Conservation (phyloP, 768 basidiomycete species). For the Hebeloma cylindrosporum region DNA sequence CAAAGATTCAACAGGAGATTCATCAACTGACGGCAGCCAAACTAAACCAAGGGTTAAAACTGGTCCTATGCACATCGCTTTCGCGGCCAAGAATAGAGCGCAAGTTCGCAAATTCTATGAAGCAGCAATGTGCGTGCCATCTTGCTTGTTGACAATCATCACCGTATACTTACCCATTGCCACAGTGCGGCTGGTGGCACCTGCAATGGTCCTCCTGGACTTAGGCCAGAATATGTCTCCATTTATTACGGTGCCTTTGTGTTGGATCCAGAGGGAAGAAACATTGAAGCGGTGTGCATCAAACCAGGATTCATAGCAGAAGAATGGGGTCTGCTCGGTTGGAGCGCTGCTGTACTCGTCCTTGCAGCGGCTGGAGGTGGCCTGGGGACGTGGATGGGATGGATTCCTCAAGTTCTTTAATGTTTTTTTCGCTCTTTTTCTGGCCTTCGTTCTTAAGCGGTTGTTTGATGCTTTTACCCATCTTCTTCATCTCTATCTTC, state of each 20-base stretch:
- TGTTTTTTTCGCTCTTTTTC: too few relatives aligned
- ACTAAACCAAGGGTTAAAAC: constrained; percentile 5
- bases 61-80: constrained; percentile 25
- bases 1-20: background rate
- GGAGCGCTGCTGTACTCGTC: constrained; percentile 7
- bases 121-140: constrained; percentile 26
- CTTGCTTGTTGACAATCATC: background rate
- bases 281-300: constrained; percentile 27
- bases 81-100: constrained; percentile 20
- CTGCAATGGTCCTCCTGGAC: constrained; percentile 27
- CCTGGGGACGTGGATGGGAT: constrained; percentile 12
- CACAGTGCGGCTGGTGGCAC: constrained; percentile 24
- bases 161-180: background rate
- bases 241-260: constrained; percentile 29
- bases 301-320: constrained; percentile 21
- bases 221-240: constrained; percentile 22
- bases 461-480: too few relatives aligned
- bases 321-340: constrained; percentile 17
- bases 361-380: constrained; percentile 7
- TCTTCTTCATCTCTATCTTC: too few relatives aligned
- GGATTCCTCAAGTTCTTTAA: too few relatives aligned
- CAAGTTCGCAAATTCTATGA: constrained; percentile 26
- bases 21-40: background rate
- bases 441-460: too few relatives aligned
- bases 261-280: constrained; percentile 26